These are phyloP conservation scores for Corynascus novoguineensis DNA, from an alignment of 495 filamentous ascomycete genomes.

Conservation along the genomic window DNA sequence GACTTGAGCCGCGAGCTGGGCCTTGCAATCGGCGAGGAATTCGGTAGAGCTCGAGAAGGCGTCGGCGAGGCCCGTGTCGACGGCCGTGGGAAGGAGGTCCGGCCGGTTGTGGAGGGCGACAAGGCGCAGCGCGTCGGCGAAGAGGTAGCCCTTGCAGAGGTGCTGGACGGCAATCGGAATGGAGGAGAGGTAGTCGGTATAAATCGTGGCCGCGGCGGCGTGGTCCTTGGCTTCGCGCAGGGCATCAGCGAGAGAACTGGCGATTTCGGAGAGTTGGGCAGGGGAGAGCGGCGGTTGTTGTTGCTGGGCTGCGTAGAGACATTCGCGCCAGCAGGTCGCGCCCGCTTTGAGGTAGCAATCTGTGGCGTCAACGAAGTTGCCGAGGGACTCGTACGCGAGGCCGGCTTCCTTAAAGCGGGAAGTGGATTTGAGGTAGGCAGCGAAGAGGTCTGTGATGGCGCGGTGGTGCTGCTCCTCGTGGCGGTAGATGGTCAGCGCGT, in stretches of 20 bases:
- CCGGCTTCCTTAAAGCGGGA: slow-evolving; percentile 81
- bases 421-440: slow-evolving; percentile 64
- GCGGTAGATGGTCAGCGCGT: slow-evolving; percentile 75
- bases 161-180: slow-evolving; percentile 58
- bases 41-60: slow-evolving; percentile 73
- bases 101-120: slow-evolving; percentile 39
- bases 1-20: slow-evolving; percentile 75
- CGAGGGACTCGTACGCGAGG: slow-evolving; percentile 81
- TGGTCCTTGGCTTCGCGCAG: slow-evolving; percentile 79
- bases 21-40: slow-evolving; percentile 84
- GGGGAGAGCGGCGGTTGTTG: slow-evolving; percentile 51
- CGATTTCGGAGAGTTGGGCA: slow-evolving; percentile 58
- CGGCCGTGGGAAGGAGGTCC: slow-evolving; percentile 45
- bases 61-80: slow-evolving; percentile 75
- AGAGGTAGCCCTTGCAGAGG: slow-evolving; percentile 78
- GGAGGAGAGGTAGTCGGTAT: slow-evolving; percentile 73
- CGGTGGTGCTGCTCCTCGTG: slow-evolving; percentile 58
- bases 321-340: slow-evolving; percentile 73
- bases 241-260: slow-evolving; percentile 59
- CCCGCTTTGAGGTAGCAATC: slow-evolving; percentile 75
- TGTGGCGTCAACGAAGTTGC: slow-evolving; percentile 62
- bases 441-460: slow-evolving; percentile 68
- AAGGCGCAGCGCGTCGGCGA: slow-evolving; percentile 75
- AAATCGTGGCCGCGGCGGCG: slow-evolving; percentile 67
- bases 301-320: slow-evolving; percentile 65